phyloP scores from a whole-genome alignment of 2,329 filamentous ascomycete genomes.

The Fusarium setosum region DNA sequence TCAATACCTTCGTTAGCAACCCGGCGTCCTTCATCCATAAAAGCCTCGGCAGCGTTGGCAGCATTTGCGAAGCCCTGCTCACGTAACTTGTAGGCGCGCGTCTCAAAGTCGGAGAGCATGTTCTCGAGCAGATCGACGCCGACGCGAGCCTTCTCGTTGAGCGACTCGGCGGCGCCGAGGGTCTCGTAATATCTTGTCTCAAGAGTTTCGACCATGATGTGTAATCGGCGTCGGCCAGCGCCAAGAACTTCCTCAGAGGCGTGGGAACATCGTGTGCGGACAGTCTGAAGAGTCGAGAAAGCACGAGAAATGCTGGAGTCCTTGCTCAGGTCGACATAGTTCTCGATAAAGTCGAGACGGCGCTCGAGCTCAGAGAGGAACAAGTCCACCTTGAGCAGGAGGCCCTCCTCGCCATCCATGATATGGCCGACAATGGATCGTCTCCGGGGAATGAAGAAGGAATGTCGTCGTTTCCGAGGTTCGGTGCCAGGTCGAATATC shows the following conservation, averaged over 20 bases:
- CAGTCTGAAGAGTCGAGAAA: slow-evolving; percentile 86
- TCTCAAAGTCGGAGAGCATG: slow-evolving; percentile 88
- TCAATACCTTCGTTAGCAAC: slow-evolving; percentile 84
- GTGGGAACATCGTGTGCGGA: slow-evolving; percentile 87
- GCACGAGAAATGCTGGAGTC: slow-evolving; percentile 87
- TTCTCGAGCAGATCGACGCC: slow-evolving; percentile 88
- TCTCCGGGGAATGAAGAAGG: slow-evolving; percentile 66
- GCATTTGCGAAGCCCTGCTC: slow-evolving; percentile 78
- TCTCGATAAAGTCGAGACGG: slow-evolving; percentile 88
- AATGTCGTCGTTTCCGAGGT: slow-evolving; percentile 61
- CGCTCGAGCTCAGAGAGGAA: slow-evolving; percentile 89
- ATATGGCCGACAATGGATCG: slow-evolving; percentile 70
- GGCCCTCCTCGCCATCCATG: slow-evolving; percentile 71
- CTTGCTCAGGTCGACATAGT: slow-evolving; percentile 84
- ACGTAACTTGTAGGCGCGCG: slow-evolving; percentile 80
- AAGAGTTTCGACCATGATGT: slow-evolving; percentile 91
- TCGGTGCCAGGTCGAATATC: slow-evolving; percentile 46
- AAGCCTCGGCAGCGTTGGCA: slow-evolving; percentile 74
- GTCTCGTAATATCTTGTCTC: slow-evolving; percentile 90
- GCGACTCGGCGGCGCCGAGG: slow-evolving; percentile 82
- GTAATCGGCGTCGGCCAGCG: slow-evolving; percentile 83
- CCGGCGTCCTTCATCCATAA: slow-evolving; percentile 82
- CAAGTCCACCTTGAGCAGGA: slow-evolving; percentile 76
- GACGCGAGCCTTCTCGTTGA: slow-evolving; percentile 92
- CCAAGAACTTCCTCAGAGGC: slow-evolving; percentile 92